Base-by-base conservation (phyloP, 2,329 filamentous ascomycete genomes). In the Pseudopyricularia cyperi region DNA sequence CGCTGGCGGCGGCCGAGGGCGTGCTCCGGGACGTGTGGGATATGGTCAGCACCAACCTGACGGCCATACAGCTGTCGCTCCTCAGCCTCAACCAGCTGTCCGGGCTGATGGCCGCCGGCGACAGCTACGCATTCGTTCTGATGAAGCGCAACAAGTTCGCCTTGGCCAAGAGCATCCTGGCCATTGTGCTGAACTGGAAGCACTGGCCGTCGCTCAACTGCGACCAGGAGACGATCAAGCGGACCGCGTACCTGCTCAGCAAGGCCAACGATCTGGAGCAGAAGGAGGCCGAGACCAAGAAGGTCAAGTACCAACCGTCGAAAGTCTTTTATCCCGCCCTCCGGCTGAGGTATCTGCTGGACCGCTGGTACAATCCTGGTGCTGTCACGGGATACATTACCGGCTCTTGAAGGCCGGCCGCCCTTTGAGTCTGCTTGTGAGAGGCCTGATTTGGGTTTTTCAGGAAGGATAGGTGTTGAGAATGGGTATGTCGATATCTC, bases 11-110 rank as follows among this genome's bases (percentile, higher is more conserved):
- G 47, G 52, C 52, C 24, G 52, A 53, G 42, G 26, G 9, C 4
- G 33, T 53, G 12, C 42, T 53, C 35, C 28, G 37, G 8, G 39
- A 53, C 12, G 52, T 53, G 24, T 53, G 52, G 52, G 52, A 53
- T 1, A 30, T 32, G 37, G 34, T 44, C 14, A 35, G 28, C 37
- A 26, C 39, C 30, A 53, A 53, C 48, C 37, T 53, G 17, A 30
- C 28, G 26, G 34, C 30, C 6, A 47, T 48, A 12, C 28, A 35
- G 42, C 37, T 42, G 6, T 39, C 46, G 46, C 46, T 37, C 17
- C 48, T 50, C 14, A 50, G 33, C 33, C n/a, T 34, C 4, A 33
- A 30, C 28, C 50, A 46, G 17, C 39, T 46, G 22, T 34, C 52
- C 7, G 46, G 46, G 8, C 48, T 53, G 19, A 33, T 51, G 17